Percentiles rank a stretch among this genome's conserved stretches.
Evolutionary conservation across 345 rosid genomes (phyloP).

Genomic region (Salix caprea): DNA sequence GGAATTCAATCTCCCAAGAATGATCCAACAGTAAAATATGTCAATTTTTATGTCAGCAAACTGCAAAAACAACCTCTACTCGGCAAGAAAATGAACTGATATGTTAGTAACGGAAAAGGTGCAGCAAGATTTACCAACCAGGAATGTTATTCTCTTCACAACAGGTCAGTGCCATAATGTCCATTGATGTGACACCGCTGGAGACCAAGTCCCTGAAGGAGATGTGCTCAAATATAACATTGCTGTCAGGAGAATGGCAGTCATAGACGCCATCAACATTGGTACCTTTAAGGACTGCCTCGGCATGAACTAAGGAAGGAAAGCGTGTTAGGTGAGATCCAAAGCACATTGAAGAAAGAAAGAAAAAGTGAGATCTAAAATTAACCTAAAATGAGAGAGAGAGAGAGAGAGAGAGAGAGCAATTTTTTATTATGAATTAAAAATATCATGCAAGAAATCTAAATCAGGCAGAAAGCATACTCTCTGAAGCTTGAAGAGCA

Average conservation of each 20-base stretch:
- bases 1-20: not conserved
- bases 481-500: constrained; percentile 78
- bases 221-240: constrained; percentile 56
- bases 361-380: not conserved
- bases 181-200: constrained; percentile 66
- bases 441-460: not conserved
- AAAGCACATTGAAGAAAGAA: not conserved
- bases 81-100: not conserved
- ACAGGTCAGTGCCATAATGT: constrained; percentile 67
- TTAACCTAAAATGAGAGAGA: not conserved
- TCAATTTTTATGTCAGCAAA: not conserved
- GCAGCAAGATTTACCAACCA: constrained; percentile 35
- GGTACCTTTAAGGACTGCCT: constrained; percentile 79
- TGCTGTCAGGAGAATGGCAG: constrained; percentile 53
- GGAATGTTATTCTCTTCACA: constrained; percentile 89
- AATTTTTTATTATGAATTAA: not conserved
- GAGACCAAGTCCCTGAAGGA: constrained; percentile 63
- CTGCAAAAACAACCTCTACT: too few species aligned
- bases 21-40: not conserved
- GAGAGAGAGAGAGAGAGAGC: not conserved
- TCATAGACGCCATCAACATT: constrained; percentile 75
- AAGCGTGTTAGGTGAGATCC: not conserved
- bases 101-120: not conserved
- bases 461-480: constrained; percentile 30
- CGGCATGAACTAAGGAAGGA: constrained; percentile 61